A percentile compares a stretch with the other conserved stretches of the same genome.
These are phyloP conservation scores for Calcarisporium arbuscula DNA, from an alignment of 2,329 filamentous ascomycete genomes.

Conservation along the genomic window DNA sequence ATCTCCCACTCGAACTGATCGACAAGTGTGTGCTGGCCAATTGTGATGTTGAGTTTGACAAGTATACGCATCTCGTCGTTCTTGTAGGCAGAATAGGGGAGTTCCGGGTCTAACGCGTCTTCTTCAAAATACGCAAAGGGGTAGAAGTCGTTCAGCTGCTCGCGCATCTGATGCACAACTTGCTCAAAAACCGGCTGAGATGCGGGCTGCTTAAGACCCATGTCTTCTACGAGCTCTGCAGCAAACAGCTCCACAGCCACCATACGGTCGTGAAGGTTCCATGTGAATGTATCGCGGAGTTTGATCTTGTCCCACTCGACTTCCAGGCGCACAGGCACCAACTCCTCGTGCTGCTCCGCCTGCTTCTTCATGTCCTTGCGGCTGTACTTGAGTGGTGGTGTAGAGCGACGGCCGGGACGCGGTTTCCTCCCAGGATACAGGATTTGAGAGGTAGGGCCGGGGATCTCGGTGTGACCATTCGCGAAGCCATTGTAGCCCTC, in stretches of 20 bases:
- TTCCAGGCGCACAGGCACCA: constrained; percentile 86
- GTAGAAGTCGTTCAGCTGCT: constrained; percentile 90
- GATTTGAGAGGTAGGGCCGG: constrained; percentile 56
- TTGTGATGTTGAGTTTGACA: constrained; percentile 95
- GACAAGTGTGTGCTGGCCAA: constrained; percentile 86
- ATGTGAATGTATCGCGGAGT: constrained; percentile 94
- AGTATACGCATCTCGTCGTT: constrained; percentile 98
- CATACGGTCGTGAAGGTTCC: constrained; percentile 91
- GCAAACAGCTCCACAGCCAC: constrained; percentile 77
- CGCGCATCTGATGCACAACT: constrained; percentile 64
- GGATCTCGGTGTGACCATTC: constrained; percentile 73
- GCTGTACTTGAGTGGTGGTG: constrained; percentile 64
- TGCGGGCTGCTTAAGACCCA: constrained; percentile 70
- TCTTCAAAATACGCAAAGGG: constrained; percentile 87
- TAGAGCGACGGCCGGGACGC: constrained; percentile 69
- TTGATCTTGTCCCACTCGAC: constrained; percentile 95
- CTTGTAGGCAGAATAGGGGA: constrained; percentile 91
- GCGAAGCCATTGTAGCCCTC: constrained; percentile 83
- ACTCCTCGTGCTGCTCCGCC: constrained; percentile 83
- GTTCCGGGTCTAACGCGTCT: constrained; percentile 79
- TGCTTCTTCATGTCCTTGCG: constrained; percentile 79
- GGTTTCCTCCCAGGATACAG: constrained; percentile 75
- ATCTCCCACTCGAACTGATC: constrained; percentile 99
- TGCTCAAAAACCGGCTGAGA: constrained; percentile 57
- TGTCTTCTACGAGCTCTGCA: constrained; percentile 83